These are phyloP conservation scores for Dioszegia crocea DNA, from an alignment of 768 basidiomycete genomes.

Conservation along the genomic window DNA sequence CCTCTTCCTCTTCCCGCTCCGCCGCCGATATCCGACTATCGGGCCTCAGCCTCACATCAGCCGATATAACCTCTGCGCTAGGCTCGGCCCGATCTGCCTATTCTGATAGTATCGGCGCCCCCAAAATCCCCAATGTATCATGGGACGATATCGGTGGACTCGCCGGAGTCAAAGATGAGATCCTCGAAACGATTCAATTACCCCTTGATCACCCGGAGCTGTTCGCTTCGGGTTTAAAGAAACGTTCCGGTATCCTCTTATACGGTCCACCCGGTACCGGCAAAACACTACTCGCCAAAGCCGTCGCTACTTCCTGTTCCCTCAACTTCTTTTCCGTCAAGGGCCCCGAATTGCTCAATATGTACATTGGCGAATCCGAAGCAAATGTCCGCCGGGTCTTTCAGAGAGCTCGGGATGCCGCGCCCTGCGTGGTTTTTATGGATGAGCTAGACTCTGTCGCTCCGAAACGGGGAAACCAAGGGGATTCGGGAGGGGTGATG, in stretches of 20 bases:
- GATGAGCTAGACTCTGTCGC: conserved; percentile 94
- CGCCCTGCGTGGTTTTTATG: conserved; percentile 93
- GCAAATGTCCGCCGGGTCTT: conserved; percentile 63
- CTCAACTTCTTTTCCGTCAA: conserved; percentile 97
- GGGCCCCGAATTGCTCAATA: conserved; percentile 90
- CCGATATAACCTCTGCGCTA: conserved; percentile 71
- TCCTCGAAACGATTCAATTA: conserved; percentile 90
- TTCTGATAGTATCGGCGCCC: conserved; percentile 91
- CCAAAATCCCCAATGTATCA: conserved; percentile 86
- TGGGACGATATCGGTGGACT: conserved; percentile 99
- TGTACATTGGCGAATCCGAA: conserved; percentile 98
- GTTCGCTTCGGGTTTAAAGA: conserved; percentile 86
- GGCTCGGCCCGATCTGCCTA: conserved; percentile 69
- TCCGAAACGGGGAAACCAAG: conserved; percentile 88
- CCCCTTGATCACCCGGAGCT: conserved; percentile 86
- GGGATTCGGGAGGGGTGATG: conserved; percentile 97
- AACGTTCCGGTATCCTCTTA: conserved; percentile 86
- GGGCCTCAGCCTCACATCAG: conserved; percentile 52
- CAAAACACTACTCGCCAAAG: conserved; percentile 91
- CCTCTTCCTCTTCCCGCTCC: not conserved
- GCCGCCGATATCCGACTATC: conserved; percentile 38
- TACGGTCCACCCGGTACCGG: conserved; percentile 96
- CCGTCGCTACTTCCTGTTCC: conserved; percentile 89
- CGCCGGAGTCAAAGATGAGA: conserved; percentile 78
- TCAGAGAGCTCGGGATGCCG: conserved; percentile 82